Evolutionary conservation across 495 filamentous ascomycete species (phyloP).

Genomic region (Massariosphaeria phaeospora): DNA sequence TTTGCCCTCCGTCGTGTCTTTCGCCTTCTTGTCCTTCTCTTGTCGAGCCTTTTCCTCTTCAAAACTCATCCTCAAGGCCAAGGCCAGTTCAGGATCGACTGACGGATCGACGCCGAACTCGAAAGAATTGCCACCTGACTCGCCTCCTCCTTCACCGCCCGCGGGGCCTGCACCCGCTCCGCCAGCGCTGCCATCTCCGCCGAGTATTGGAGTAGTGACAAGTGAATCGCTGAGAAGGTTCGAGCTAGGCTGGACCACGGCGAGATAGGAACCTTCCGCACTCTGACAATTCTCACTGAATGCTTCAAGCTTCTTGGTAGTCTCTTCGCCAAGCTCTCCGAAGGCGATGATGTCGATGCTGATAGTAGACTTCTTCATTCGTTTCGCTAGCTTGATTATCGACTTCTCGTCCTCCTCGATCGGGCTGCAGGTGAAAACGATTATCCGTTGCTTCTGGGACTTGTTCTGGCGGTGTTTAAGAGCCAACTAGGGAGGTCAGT

Average conservation of each 20-base stretch:
- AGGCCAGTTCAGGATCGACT: constrained; percentile 84
- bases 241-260: constrained; percentile 82
- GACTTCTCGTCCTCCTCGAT: constrained; percentile 83
- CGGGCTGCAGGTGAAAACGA: constrained; percentile 91
- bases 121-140: constrained; percentile 48
- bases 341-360: constrained; percentile 91
- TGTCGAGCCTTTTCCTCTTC: constrained; percentile 94
- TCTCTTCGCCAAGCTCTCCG: constrained; percentile 85
- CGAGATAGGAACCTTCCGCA: constrained; percentile 82
- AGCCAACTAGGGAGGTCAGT: constrained; percentile 59
- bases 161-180: constrained; percentile 43
- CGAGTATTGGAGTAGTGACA: constrained; percentile 84
- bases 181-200: constrained; percentile 59
- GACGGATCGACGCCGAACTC: constrained; percentile 76
- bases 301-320: constrained; percentile 82
- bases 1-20: constrained; percentile 67
- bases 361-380: constrained; percentile 96
- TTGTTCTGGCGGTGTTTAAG: constrained; percentile 98
- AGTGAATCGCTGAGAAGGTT: constrained; percentile 89
- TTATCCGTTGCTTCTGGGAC: constrained; percentile 86
- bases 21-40: constrained; percentile 74
- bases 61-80: constrained; percentile 95
- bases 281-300: constrained; percentile 91
- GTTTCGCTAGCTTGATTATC: constrained; percentile 84
- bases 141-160: constrained; percentile 53